Evolutionary conservation across 768 basidiomycete species (phyloP), one percentile per base, ranked within the genome.

Genomic region (Rhodotorula graminis): DNA sequence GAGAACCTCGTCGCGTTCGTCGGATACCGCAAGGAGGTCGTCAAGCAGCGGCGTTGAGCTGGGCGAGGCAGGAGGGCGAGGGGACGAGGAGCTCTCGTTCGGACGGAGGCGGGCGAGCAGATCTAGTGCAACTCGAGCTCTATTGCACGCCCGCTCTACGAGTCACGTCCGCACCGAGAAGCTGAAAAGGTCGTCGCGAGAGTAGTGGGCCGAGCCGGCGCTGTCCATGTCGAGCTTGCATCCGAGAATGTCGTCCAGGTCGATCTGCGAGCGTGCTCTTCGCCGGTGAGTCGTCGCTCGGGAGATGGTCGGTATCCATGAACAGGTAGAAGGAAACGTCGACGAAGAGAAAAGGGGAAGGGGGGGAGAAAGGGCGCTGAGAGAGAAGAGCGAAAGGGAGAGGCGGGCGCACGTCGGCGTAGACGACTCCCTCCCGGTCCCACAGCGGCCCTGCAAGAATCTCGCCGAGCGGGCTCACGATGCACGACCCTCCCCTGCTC

Each of bases 221-320:
- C 84, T 81, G 76, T 88, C 88, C 62, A 89, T 77, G 77, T 88
- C 88, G 73, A 87, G 86, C 79, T 88, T 88, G 31, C 84, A 86
- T 55, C 87, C 80, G 0, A 84, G 65, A 69, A 85, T 81, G 69
- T 88, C 87, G 70, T 87, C 85, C 67, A 88, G 76, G 78, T 88
- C 86, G 49, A 89, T 78, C 64, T 87, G 85, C 0, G 85, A 87
- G 10, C 19, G 44, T 10, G 52, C 11, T 25, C 46, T 21, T 52
- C 33, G 21, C 12, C 23, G 25, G 49, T 3, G 49, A 50, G 49
- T 31, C 9, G 50, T 16, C 2, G 12, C 2, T 0, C n/a, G n/a
- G n/a, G n/a, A n/a, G n/a, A n/a, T n/a, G n/a, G n/a, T n/a, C n/a
- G n/a, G n/a, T n/a, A n/a, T n/a, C n/a, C n/a, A n/a, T n/a, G n/a